Conservation (phyloP, 1,284 basidiomycete species). For the Rhodofomes roseus region DNA sequence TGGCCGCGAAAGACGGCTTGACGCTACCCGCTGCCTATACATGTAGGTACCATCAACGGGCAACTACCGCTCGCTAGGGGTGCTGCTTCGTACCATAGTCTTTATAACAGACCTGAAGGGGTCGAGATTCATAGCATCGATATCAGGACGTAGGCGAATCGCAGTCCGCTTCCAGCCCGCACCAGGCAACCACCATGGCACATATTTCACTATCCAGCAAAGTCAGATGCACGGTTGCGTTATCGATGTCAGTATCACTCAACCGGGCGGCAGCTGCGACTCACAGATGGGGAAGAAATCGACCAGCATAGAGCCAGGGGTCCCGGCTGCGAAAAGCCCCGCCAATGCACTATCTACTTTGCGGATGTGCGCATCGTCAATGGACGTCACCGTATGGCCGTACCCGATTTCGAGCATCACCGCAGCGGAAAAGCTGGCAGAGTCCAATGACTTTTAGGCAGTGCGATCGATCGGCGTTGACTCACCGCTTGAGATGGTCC, state of each 20-base stretch:
- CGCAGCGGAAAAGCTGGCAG: conserved; percentile 9
- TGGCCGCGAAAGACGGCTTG: conserved; percentile 48
- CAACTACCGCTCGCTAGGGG: background rate
- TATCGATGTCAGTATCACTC: background rate
- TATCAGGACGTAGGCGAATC: conserved; percentile 24
- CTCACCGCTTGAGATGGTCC: conserved; percentile 23
- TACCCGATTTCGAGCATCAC: conserved; percentile 15
- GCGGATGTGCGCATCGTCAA: conserved; percentile 12
- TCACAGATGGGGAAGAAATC: conserved; percentile 16
- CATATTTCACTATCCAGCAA: conserved; percentile 39
- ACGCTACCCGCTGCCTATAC: conserved; percentile 37
- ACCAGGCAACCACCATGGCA: conserved; percentile 51
- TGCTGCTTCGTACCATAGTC: conserved; percentile 10
- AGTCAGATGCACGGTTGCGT: too few relatives aligned
- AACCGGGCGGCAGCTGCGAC: background rate
- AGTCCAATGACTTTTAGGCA: too few relatives aligned
- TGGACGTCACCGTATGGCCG: conserved; percentile 11
- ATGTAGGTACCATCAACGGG: background rate
- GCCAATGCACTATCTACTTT: conserved; percentile 12
- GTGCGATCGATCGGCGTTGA: too few relatives aligned
- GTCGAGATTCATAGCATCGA: conserved; percentile 33
- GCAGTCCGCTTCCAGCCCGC: conserved; percentile 46
- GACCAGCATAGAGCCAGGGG: conserved; percentile 14
- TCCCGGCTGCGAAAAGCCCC: conserved; percentile 9
- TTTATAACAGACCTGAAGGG: conserved; percentile 18